A percentile compares a stretch with the other conserved stretches of the same genome.
phyloP scores from a whole-genome alignment of 805 yeast species.

The Lachancea quebecensis region DNA sequence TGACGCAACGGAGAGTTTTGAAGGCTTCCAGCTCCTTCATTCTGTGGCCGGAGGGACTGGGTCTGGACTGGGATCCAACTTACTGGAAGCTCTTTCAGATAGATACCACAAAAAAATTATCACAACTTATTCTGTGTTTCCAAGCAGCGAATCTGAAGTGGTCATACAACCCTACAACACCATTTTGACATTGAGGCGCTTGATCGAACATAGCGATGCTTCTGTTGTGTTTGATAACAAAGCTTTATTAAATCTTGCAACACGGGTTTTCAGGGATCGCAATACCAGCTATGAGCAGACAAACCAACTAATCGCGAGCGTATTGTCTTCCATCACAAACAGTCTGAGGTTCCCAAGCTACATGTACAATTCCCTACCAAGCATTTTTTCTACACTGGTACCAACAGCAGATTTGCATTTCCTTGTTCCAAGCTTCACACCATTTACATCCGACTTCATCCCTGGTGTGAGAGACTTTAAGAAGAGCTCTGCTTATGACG shows the following conservation, averaged over 20 bases:
- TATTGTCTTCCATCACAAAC: constrained; percentile 77
- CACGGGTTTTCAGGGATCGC: constrained; percentile 47
- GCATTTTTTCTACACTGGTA: constrained; percentile 71
- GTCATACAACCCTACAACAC: constrained; percentile 97
- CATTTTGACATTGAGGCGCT: constrained; percentile 68
- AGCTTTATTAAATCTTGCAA: constrained; percentile 68
- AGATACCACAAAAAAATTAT: constrained; percentile 74
- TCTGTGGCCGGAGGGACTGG: constrained; percentile 99
- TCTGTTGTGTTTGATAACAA: constrained; percentile 88
- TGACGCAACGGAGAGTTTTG: constrained; percentile 82
- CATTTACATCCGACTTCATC: constrained; percentile 66
- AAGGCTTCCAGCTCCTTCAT: constrained; percentile 86
- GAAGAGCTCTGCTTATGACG: constrained; percentile 75
- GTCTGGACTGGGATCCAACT: constrained; percentile 82
- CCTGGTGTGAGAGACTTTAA: constrained; percentile 53
- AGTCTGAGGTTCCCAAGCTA: constrained; percentile 88
- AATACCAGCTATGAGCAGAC: constrained; percentile 69
- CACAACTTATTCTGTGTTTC: constrained; percentile 83
- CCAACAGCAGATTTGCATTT: constrained; percentile 85
- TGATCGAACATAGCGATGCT: constrained; percentile 80
- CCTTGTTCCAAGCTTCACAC: constrained; percentile 63
- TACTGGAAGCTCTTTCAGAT: constrained; percentile 74
- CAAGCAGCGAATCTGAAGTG: constrained; percentile 79
- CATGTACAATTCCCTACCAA: constrained; percentile 78
- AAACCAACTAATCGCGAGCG: constrained; percentile 79